Evolutionary conservation across 805 yeast species (phyloP), one percentile per base, ranked within the genome.

Genomic region (Pichia membranifaciens): DNA sequence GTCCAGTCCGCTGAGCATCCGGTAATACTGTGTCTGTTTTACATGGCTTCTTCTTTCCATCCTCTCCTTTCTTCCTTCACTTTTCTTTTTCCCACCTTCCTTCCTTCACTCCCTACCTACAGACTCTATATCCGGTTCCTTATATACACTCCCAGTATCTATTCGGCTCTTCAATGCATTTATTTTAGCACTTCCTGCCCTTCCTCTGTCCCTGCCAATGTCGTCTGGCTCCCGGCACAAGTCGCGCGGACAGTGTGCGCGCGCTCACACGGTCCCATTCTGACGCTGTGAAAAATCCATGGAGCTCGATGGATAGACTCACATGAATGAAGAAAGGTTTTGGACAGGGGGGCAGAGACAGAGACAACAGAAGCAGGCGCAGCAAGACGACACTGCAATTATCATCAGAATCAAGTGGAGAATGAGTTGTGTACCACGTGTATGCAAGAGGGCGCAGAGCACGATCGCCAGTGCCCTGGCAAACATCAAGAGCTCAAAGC

Each of bases 401-500:
- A 8, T 8, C 10, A 9, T 6, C 13, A 22, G 13, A 13, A 7
- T 18, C 41, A 18, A 5, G 18, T 4, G 10, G n/a, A 15, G 23
- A 25, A 25, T 39, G 40, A 41, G 23, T 4, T 16, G 40, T 34
- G 38, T 18, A 9, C 46, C 42, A 8, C 43, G 17, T 32, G 25
- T 47, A 13, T 35, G 22, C 15, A 39, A 33, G 13, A 44, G 51
- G 31, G 39, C 37, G 2, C 51, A 48, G 16, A 44, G 48, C 34
- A 48, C 51, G 13, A 31, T 48, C 35, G 23, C 45, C 4, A 20
- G 22, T 20, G 48, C 35, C 4, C 20, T 43, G 10, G 16, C 45
- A 3, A 32, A 40, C 20, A 13, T 44, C 7, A 47, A 50, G 16
- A 15, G 22, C 12, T 41, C 51, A 3, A 51, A 42, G 38, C 64